Conservation (phyloP, 2,329 filamentous ascomycete genomes). For the Fusarium concolor region DNA sequence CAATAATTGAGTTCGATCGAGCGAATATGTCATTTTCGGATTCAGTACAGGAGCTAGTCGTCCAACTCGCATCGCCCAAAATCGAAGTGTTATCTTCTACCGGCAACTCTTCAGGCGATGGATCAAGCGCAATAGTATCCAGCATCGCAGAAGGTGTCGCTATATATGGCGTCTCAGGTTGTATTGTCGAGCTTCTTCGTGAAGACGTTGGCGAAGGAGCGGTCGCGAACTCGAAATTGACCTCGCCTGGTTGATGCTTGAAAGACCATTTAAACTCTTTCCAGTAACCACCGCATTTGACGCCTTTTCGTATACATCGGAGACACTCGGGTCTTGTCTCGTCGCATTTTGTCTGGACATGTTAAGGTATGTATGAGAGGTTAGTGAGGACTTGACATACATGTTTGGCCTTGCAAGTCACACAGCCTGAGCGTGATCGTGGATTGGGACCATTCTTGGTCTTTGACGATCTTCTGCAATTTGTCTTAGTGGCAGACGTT, state of each 20-base stretch:
- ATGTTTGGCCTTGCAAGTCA: slow-evolving; percentile 49
- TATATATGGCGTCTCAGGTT: slow-evolving; percentile 2
- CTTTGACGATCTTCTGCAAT: slow-evolving; percentile 19
- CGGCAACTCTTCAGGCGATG: slow-evolving; percentile 13
- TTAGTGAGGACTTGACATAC: slow-evolving; percentile 2
- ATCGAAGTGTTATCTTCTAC: slow-evolving; percentile 17
- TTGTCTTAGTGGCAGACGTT: slow-evolving; percentile 12
- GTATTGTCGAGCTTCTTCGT: slow-evolving; percentile 13
- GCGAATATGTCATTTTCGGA: slow-evolving; percentile 29
- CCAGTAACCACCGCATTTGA: slow-evolving; percentile 47
- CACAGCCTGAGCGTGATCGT: slow-evolving; percentile 48
- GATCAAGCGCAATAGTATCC: background rate
- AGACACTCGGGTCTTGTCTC: slow-evolving; percentile 47
- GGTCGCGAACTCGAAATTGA: slow-evolving; percentile 22
- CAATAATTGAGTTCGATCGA: slow-evolving; percentile 12
- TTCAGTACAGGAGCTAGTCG: slow-evolving; percentile 28
- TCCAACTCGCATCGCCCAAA: slow-evolving; percentile 27
- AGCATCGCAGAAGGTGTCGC: background rate
- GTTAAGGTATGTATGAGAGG: background rate
- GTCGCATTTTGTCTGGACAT: slow-evolving; percentile 47
- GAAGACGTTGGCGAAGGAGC: slow-evolving; percentile 22
- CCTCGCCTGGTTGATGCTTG: slow-evolving; percentile 52
- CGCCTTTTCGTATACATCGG: slow-evolving; percentile 45
- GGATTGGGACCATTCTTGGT: slow-evolving; percentile 34
- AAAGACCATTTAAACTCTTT: slow-evolving; percentile 56